Evolutionary conservation across 169 alveolate genomes (phyloP), one percentile per base, ranked within the genome.

Genomic region (Eimeria falciformis): DNA sequence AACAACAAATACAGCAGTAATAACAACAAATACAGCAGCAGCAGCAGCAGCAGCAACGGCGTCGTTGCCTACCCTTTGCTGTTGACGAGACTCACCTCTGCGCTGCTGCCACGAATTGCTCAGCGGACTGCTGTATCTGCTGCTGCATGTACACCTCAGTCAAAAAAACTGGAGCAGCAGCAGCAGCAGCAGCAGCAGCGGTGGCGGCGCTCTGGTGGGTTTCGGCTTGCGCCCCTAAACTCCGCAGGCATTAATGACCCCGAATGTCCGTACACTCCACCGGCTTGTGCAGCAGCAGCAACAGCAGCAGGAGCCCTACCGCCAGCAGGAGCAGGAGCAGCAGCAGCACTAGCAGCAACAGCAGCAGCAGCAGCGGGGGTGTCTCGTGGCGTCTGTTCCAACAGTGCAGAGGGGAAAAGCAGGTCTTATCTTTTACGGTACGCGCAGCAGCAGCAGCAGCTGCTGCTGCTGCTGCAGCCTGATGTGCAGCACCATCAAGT

Each of bases 391-490:
- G n/a, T n/a, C n/a, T n/a, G n/a, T n/a, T 18, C 3, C 75, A 65
- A 18, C 18, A 9, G 29, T 2, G 75, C 75, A n/a, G 75, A 9
- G 7, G 75, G 17, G 18, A 2, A 4, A 17, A 4, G 5, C 33
- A 12, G 55, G 33, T 9, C 46, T 27, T 21, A 29, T 45, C 50
- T 3, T 45, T 37, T 17, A 27, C 50, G 55, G 33, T 12, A 27
- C 50, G 55, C 50, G 53, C 81, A 69, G 45, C 53, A 29, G 81
- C 81, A 69, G 73, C 29, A 14, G 73, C 73, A 18, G 29, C 73
- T 62, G 73, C 73, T 62, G n/a, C 73, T 18, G 73, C 73, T 62
- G 73, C 73, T 62, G 29, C 73, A 62, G 73, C 73, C 73, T 9
- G 12, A 62, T n/a, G 12, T 62, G 73, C 73, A n/a, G n/a, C 73